Conservation (phyloP, 345 rosid species). For the Euclidium syriacum region DNA sequence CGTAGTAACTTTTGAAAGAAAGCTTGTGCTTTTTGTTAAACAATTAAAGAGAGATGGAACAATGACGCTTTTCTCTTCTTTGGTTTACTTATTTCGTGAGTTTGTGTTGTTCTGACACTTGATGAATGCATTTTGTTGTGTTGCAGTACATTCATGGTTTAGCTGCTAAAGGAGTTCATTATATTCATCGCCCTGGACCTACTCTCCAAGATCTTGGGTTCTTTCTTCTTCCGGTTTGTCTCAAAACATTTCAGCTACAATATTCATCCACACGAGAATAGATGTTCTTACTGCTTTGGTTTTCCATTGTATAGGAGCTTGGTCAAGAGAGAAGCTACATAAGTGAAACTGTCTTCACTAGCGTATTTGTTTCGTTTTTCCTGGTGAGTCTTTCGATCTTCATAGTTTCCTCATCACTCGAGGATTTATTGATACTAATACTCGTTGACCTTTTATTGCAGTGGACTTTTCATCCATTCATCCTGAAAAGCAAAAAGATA, state of each 20-base stretch:
- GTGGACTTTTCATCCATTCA: conserved; percentile 99
- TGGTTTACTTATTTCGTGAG: background rate
- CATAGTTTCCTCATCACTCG: background rate
- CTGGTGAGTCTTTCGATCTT: conserved; percentile 50
- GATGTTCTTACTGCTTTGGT: conserved; percentile 13
- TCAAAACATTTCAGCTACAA: background rate
- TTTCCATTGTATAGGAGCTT: conserved; percentile 56
- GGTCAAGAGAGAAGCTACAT: conserved; percentile 91
- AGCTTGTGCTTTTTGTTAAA: conserved; percentile 20
- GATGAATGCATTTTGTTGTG: background rate
- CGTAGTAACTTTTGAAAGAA: conserved; percentile 25
- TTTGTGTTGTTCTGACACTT: conserved; percentile 7
- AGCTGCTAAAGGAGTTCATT: conserved; percentile 96
- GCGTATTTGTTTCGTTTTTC: conserved; percentile 58
- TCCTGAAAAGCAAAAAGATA: conserved; percentile 89
- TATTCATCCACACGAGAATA: background rate
- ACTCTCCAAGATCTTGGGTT: conserved; percentile 85
- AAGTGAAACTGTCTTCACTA: conserved; percentile 78
- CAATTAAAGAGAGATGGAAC: background rate
- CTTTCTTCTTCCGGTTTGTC: conserved; percentile 78
- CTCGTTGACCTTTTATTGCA: conserved; percentile 34
- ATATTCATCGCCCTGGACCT: conserved; percentile 85
- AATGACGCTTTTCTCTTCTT: background rate
- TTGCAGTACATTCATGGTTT: conserved; percentile 45
- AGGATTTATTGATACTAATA: background rate